These are phyloP conservation scores for Cymbidium sinense DNA, from an alignment of 106 monocot species.

Conservation along the genomic window DNA sequence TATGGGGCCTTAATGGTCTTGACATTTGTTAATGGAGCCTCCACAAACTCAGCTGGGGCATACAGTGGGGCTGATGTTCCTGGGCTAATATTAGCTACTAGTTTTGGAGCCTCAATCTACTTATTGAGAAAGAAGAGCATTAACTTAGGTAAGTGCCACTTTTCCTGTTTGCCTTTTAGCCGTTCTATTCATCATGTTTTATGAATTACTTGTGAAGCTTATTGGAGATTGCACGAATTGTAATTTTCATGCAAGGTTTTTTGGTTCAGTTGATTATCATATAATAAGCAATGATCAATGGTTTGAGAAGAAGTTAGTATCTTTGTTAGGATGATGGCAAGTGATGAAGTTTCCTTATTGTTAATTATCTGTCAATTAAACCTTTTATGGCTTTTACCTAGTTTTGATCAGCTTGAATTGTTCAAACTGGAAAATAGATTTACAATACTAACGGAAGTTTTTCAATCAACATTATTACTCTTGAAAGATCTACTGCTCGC, in stretches of 20 bases:
- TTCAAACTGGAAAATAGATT: neutral
- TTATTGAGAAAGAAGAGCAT: conserved; percentile 83
- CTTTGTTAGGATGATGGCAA: neutral
- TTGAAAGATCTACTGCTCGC: too few species aligned
- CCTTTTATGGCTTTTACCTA: neutral
- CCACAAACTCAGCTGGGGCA: conserved; percentile 33
- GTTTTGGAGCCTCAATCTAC: conserved; percentile 91
- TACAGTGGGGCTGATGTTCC: conserved; percentile 87
- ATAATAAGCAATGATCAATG: neutral
- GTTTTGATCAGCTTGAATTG: neutral
- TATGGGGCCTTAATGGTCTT: conserved; percentile 92
- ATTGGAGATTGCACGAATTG: neutral
- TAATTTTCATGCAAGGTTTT: neutral
- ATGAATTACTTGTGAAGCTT: neutral
- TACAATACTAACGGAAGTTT: neutral
- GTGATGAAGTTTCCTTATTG: neutral
- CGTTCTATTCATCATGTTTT: neutral
- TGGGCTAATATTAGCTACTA: conserved; percentile 69
- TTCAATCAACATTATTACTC: too few species aligned
- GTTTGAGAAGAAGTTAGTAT: neutral
- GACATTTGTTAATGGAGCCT: conserved; percentile 69
- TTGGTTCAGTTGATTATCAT: neutral
- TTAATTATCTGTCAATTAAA: neutral
- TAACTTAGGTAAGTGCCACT: conserved; percentile 44
- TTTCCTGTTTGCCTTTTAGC: neutral